Evolutionary conservation across 805 yeast species (phyloP).

Genomic region (Wickerhamiella brachini): DNA sequence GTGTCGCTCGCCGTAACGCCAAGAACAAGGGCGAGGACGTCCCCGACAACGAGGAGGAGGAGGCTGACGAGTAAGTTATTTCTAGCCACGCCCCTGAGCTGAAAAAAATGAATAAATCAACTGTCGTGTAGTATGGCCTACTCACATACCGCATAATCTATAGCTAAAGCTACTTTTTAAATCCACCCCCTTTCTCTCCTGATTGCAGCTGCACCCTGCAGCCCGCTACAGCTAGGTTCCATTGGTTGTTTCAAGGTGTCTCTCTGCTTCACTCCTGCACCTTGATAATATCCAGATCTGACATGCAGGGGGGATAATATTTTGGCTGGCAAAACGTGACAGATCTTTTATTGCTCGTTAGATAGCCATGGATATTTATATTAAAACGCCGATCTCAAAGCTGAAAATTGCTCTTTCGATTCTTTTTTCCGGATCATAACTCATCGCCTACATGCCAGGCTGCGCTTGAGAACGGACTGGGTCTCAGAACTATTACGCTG

Average conservation of each 20-base stretch:
- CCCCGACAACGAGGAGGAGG: conserved; percentile 62
- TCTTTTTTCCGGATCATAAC: too few relatives aligned
- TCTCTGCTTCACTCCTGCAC: not conserved
- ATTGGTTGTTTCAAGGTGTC: too few relatives aligned
- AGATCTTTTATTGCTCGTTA: too few relatives aligned
- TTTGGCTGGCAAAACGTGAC: too few relatives aligned
- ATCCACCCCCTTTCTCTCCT: not conserved
- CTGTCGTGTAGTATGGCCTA: conserved; percentile 1
- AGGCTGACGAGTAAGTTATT: conserved; percentile 14
- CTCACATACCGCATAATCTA: conserved; percentile 3
- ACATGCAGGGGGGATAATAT: not conserved
- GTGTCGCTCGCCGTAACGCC: conserved; percentile 92
- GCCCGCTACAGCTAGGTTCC: too few relatives aligned
- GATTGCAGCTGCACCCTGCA: too few relatives aligned
- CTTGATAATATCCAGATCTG: not conserved
- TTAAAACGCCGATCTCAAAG: too few relatives aligned
- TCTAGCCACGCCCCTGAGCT: not conserved
- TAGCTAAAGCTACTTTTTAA: not conserved
- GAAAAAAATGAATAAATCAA: not conserved
- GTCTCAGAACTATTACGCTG: not conserved
- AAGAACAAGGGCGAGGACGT: conserved; percentile 51
- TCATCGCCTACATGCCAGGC: not conserved
- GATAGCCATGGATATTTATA: too few relatives aligned
- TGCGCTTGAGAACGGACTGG: not conserved
- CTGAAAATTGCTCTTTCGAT: too few relatives aligned